Percentiles rank a stretch among this genome's conserved stretches.
Conservation (phyloP, 2,329 filamentous ascomycete species). For the Beauveria medogensis region DNA sequence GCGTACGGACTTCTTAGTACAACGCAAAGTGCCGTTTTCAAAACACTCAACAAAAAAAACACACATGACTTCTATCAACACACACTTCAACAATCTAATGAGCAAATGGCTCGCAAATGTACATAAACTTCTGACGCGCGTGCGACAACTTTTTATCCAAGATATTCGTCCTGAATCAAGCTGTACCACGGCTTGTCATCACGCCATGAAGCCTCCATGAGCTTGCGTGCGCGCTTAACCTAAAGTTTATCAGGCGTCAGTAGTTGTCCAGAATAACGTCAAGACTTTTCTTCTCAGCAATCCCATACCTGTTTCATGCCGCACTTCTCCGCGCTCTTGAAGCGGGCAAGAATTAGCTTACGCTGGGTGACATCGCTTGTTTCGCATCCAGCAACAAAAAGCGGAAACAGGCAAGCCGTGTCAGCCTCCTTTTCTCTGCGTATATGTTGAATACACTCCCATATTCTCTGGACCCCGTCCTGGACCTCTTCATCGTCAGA, state of each 20-base stretch:
- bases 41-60: not conserved
- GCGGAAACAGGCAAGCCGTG: slow-evolving; percentile 67
- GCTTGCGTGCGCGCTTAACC: slow-evolving; percentile 49
- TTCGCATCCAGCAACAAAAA: slow-evolving; percentile 79
- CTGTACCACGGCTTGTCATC: slow-evolving; percentile 62
- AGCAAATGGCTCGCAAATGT: not conserved
- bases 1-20: not conserved
- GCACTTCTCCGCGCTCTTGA: slow-evolving; percentile 60
- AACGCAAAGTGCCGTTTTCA: slow-evolving; percentile 1
- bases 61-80: slow-evolving; percentile 5
- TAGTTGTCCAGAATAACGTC: not conserved
- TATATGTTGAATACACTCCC: slow-evolving; percentile 54
- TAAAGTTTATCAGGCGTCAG: slow-evolving; percentile 17
- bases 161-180: slow-evolving; percentile 58
- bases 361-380: slow-evolving; percentile 48
- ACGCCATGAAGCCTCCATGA: slow-evolving; percentile 65
- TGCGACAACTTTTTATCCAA: slow-evolving; percentile 39
- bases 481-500: slow-evolving; percentile 53
- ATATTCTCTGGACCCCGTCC: slow-evolving; percentile 53
- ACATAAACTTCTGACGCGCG: not conserved
- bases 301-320: slow-evolving; percentile 64
- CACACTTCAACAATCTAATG: not conserved
- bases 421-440: slow-evolving; percentile 62
- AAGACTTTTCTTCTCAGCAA: not conserved
- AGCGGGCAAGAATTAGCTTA: slow-evolving; percentile 53